phyloP scores from a whole-genome alignment of 257 asterid species.

The Fraxinus americana region DNA sequence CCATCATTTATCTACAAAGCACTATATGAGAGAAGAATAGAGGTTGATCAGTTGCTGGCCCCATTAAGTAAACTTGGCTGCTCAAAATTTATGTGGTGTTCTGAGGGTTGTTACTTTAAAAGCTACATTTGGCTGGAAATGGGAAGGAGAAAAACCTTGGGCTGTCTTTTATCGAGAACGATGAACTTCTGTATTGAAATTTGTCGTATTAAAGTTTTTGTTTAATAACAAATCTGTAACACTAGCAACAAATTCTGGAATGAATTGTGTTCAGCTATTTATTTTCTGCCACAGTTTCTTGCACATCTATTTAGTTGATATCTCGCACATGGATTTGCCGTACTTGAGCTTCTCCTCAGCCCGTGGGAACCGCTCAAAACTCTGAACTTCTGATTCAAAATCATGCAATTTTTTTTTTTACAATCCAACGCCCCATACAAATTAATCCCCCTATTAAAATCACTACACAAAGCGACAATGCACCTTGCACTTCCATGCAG shows the following conservation, averaged over 20 bases:
- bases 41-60: not conserved
- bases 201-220: not conserved
- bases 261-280: slow-evolving; percentile 21
- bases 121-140: not conserved
- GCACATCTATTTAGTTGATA: not conserved
- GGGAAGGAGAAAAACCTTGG: not conserved
- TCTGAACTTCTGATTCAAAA: too few species aligned
- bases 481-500: too few species aligned
- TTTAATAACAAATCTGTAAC: slow-evolving; percentile 9
- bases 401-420: too few species aligned
- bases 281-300: not conserved
- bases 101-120: not conserved
- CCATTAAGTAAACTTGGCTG: not conserved
- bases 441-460: too few species aligned
- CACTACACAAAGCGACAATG: too few species aligned
- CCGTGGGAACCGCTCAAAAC: too few species aligned
- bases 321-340: too few species aligned
- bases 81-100: not conserved
- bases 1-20: not conserved
- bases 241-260: slow-evolving; percentile 15
- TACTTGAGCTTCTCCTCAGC: too few species aligned
- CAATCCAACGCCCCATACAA: too few species aligned
- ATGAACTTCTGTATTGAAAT: not conserved
- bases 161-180: slow-evolving; percentile 10
- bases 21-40: not conserved